Evolutionary conservation across 495 filamentous ascomycete species (phyloP).

Genomic region (Lasiosphaeria hispida): DNA sequence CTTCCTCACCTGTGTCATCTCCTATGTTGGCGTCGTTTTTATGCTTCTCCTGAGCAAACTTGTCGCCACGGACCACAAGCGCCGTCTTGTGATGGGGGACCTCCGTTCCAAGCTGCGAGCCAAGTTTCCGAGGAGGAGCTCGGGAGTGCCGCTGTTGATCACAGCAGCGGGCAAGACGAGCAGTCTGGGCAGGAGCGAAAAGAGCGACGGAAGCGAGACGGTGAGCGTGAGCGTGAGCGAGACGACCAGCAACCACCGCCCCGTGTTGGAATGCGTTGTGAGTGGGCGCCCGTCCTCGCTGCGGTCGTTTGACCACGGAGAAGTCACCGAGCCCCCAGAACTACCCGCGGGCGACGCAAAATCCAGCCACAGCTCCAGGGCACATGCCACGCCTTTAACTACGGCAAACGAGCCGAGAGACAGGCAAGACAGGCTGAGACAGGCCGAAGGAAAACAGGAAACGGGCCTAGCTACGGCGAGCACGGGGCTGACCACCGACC

Average conservation of each 20-base stretch:
- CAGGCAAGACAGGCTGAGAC: constrained; percentile 16
- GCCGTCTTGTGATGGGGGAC: constrained; percentile 40
- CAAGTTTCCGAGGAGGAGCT: constrained; percentile 47
- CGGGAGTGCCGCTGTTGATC: constrained; percentile 35
- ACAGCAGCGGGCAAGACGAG: constrained; percentile 11
- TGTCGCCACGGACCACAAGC: constrained; percentile 1
- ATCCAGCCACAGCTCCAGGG: constrained; percentile 7
- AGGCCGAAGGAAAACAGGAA: constrained; percentile 15
- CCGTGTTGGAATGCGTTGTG: constrained; percentile 9
- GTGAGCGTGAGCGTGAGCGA: constrained; percentile 20
- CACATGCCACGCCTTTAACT: neutral
- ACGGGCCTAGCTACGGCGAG: neutral
- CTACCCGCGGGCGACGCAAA: constrained; percentile 2
- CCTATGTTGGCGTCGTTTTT: too few relatives aligned
- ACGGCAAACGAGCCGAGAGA: neutral
- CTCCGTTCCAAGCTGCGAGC: constrained; percentile 46
- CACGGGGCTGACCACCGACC: neutral
- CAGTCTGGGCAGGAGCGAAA: too few relatives aligned
- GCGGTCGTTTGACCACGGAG: neutral
- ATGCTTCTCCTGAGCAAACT: neutral
- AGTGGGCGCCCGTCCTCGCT: neutral
- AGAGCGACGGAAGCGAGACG: neutral
- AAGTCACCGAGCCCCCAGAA: neutral
- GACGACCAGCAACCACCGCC: constrained; percentile 13
- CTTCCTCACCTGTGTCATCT: too few relatives aligned